Evolutionary conservation across 345 rosid genomes (phyloP), one percentile per base, ranked within the genome.

Genomic region (Gossypium turneri): DNA sequence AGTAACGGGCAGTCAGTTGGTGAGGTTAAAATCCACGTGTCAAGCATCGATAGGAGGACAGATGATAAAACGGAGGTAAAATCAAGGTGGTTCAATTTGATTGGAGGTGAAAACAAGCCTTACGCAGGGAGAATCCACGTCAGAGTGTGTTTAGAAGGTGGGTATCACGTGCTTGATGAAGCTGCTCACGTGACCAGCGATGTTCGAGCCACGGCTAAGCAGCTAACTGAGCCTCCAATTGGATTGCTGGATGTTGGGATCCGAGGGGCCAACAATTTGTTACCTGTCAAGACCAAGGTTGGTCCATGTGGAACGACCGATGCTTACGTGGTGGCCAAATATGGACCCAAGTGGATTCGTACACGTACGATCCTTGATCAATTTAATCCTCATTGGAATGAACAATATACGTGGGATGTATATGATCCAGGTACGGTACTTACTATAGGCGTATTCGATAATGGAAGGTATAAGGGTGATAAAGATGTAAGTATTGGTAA

Each of bases 171-270:
- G 86, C 83, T 88, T 17, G 98, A 94, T 11, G 97, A 94, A 62
- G 98, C 96, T 3, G 92, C 98, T 84, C 98, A 94, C 76, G 85
- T 90, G 87, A 94, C 97, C 1, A 94, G 98, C 51, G 97, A 94
- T 79, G 94, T 94, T 7, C 80, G 91, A 70, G 87, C 98, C 5
- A 84, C 97, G 0, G 96, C 97, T 41, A 94, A 90, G 73, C 97
- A 94, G 75, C 74, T 94, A 12, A 86, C 94, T 25, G 89, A 84
- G 70, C 88, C 93, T 75, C 97, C 97, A 0, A 89, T 90, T 27
- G 98, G 98, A 9, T 70, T 89, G 43, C 84, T 94, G 2, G 98
- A 92, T 50, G 92, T 94, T 2, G 98, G 98, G 17, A 79, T 94
- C 72, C 86, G 98, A 9, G 94, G 94, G 3, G 98, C 98, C 47